phyloP scores from a whole-genome alignment of 2,329 filamentous ascomycete species.

The Colletotrichum trifolii region DNA sequence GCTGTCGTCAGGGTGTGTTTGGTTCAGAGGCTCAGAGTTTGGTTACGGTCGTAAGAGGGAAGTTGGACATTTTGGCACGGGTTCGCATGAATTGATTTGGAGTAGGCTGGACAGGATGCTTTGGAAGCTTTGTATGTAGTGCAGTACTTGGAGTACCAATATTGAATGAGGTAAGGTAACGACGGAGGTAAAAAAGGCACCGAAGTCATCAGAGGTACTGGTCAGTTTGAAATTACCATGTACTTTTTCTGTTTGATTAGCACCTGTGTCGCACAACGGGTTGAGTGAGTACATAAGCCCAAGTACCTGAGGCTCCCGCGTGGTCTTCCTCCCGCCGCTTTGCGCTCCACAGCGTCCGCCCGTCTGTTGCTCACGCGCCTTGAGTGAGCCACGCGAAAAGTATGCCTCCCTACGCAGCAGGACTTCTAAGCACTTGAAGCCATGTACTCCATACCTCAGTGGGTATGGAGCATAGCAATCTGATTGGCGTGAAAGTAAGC shows the following conservation, averaged over 20 bases:
- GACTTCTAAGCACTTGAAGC: background rate
- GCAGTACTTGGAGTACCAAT: no score
- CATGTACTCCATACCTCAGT: no score
- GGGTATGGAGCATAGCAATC: background rate
- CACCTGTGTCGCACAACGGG: no score
- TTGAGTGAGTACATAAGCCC: slow-evolving; percentile 11
- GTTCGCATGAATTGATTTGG: slow-evolving; percentile 34
- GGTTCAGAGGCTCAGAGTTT: slow-evolving; percentile 4
- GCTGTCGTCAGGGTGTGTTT: background rate
- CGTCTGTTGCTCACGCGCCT: background rate
- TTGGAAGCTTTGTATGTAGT: slow-evolving; percentile 22
- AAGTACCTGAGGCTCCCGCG: slow-evolving; percentile 32
- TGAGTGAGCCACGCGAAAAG: background rate
- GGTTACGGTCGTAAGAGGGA: slow-evolving; percentile 15
- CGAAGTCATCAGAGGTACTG: no score
- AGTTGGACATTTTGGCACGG: slow-evolving; percentile 27
- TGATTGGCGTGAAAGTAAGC: slow-evolving; percentile 24
- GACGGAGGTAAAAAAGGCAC: background rate
- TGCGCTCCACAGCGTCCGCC: background rate
- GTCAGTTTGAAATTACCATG: no score
- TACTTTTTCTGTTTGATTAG: no score
- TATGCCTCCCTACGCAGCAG: background rate
- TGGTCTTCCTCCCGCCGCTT: background rate
- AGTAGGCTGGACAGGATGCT: slow-evolving; percentile 22
- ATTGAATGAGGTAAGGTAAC: background rate